These are phyloP conservation scores for Chlamydomonas reinhardtii DNA, from an alignment of 163 green algal genomes.

Conservation along the genomic window DNA sequence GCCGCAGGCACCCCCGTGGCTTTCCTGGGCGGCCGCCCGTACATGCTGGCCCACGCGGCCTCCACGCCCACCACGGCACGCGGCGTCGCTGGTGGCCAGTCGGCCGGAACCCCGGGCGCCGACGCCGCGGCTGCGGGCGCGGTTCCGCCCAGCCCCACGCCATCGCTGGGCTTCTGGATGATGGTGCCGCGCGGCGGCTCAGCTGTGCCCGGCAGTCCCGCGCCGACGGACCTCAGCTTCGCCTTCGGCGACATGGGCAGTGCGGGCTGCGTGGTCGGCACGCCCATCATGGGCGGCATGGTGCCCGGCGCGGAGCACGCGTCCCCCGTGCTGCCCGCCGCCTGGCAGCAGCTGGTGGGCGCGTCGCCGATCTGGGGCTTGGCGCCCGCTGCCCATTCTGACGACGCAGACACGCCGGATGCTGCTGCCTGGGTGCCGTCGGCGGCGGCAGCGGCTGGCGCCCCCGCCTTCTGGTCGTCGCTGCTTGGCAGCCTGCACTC, in stretches of 20 bases:
- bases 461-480: background rate
- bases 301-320: background rate
- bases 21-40: background rate
- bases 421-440: too few relatives aligned
- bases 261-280: background rate
- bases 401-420: too few relatives aligned
- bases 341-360: too few relatives aligned
- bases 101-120: too few relatives aligned
- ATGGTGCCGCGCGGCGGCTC: background rate
- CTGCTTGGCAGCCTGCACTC: constrained; percentile 34
- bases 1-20: background rate
- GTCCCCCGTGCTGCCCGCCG: too few relatives aligned
- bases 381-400: too few relatives aligned
- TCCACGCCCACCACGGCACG: too few relatives aligned
- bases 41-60: too few relatives aligned
- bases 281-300: background rate
- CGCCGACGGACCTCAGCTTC: constrained; percentile 9
- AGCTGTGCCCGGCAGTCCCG: background rate
- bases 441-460: background rate
- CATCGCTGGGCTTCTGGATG: constrained; percentile 9
- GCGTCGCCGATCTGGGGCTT: too few relatives aligned
- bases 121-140: too few relatives aligned
- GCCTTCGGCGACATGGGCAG: background rate
- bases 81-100: too few relatives aligned
- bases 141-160: background rate